These are phyloP conservation scores for Zymoseptoria crescenta DNA, from an alignment of 2,329 filamentous ascomycete species.

Conservation along the genomic window DNA sequence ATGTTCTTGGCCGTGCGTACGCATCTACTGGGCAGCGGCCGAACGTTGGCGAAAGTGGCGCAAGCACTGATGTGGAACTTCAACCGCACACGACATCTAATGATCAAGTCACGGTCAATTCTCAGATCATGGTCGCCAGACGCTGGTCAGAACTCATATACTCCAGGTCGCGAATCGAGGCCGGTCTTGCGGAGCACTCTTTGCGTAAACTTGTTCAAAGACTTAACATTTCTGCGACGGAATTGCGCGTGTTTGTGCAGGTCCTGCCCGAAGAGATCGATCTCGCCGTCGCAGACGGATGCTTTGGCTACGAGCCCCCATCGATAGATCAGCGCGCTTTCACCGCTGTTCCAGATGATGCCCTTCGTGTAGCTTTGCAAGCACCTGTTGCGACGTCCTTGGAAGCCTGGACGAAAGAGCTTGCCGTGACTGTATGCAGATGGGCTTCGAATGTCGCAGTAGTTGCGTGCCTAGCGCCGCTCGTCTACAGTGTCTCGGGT, in stretches of 20 bases:
- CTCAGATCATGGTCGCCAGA: slow-evolving; percentile 30
- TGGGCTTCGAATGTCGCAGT: slow-evolving; percentile 57
- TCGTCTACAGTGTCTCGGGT: slow-evolving; percentile 57
- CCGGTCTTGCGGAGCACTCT: slow-evolving; percentile 39
- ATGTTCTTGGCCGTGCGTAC: slow-evolving; percentile 76
- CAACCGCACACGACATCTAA: not conserved
- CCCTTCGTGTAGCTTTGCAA: slow-evolving; percentile 15
- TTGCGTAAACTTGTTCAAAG: slow-evolving; percentile 20
- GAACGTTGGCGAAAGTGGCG: not conserved
- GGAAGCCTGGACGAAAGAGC: slow-evolving; percentile 19
- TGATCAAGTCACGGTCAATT: slow-evolving; percentile 13
- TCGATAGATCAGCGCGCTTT: slow-evolving; percentile 1
- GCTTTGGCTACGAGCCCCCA: slow-evolving; percentile 22
- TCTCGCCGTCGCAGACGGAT: slow-evolving; percentile 18
- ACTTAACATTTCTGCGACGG: slow-evolving; percentile 12
- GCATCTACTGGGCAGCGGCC: slow-evolving; percentile 39
- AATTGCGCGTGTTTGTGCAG: slow-evolving; percentile 22
- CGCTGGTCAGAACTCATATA: slow-evolving; percentile 23
- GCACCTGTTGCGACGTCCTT: slow-evolving; percentile 6
- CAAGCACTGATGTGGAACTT: not conserved
- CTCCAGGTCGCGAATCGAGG: slow-evolving; percentile 29
- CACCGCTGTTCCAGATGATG: not conserved
- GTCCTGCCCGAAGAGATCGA: slow-evolving; percentile 21
- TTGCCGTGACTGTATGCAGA: slow-evolving; percentile 35
- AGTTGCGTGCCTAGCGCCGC: slow-evolving; percentile 57